Evolutionary conservation across 768 basidiomycete genomes (phyloP), one percentile per base, ranked within the genome.

Genomic region (Cyathus striatus): DNA sequence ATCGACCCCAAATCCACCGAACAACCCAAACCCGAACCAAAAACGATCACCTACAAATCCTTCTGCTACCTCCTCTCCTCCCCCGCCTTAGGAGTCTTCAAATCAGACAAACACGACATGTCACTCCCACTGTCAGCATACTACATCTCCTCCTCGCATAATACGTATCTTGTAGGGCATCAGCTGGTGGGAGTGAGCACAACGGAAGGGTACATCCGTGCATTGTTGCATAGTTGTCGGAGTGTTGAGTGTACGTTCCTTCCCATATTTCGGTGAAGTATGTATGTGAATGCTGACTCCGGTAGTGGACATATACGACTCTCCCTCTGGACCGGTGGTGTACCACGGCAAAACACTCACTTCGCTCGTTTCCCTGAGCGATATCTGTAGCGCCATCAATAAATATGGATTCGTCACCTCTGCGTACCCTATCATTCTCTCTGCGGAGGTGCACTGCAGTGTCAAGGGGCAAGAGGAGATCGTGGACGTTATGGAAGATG

Each of bases 321-420:
- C 93, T 12, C 89, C 90, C 44, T 58, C 54, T 7, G 89, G 87
- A 49, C 96, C 96, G 0, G 72, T 87, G 57, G 80, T 97, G n/a
- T 93, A 86, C 50, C 96, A 99, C 52, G 92, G 92, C 34, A 88
- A 87, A 50, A 96, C 94, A 0, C 72, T 97, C 33, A 98, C 94
- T 0, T 79, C 85, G 10, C 91, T 89, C 55, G 82, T 98, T 3
- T 68, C 90, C 0, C 71, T 90, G 1, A 81, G 90, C 14, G 86
- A 89, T 47, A 81, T 93, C 37, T 91, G 91, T 58, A 69, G 79
- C 38, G 89, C 91, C 1, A 90, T 98, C 58, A 74, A 75, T 39
- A 90, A 91, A 56, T 98, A 97, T 55, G 95, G 89, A 1, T 98
- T 99, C 56, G 82, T 91, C 36, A 81, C 89, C 0, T 95, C 92